Base-by-base conservation (phyloP, 805 yeast genomes). In the Candida jianshihensis region DNA sequence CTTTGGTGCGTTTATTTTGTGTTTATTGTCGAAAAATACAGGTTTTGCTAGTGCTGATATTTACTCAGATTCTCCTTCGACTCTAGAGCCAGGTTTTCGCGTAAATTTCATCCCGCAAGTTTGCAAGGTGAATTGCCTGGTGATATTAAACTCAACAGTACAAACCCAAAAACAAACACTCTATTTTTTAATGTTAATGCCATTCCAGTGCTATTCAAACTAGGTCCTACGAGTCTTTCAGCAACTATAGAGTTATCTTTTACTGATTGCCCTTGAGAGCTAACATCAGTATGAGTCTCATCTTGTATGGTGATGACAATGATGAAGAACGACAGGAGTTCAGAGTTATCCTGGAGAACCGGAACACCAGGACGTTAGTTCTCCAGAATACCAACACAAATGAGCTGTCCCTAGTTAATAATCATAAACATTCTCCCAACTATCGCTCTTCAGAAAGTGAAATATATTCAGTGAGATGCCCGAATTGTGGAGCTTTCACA, bases 291-390 rank as follows among this genome's bases (percentile, higher is more conserved):
- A 45, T 45, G 49, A 42, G 46, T 22, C 35, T 45, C 18, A 36
- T 45, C 3, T 30, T 45, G 6, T 45, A 44, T 29, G 30, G 24
- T 11, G 42, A 39, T n/a, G 26, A 25, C 5, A 26, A 25, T 11
- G 33, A 17, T 13, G 29, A n/a, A 35, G 7, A 31, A 34, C 3
- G 30, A 30, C 11, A 30, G 22, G 25, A 34, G 35, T 8, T 35
- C 38, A 40, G 46, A 4, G 38, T 45, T 6, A 46, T 45, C 20
- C 32, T 45, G 17, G 43, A 42, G 11, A 42, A 42, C 22, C 34
- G 35, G 20, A 38, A 33, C 31, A 26, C 29, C 24, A 34, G 31
- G 31, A 36, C 44, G 11, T 33, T 41, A 9, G 46, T 45, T 10
- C 14, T 37, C 3, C 44, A 42, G 36, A 45, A 45, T 22, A 19